Conservation (phyloP, 305 asterid genomes). For the Fraxinus ornus region DNA sequence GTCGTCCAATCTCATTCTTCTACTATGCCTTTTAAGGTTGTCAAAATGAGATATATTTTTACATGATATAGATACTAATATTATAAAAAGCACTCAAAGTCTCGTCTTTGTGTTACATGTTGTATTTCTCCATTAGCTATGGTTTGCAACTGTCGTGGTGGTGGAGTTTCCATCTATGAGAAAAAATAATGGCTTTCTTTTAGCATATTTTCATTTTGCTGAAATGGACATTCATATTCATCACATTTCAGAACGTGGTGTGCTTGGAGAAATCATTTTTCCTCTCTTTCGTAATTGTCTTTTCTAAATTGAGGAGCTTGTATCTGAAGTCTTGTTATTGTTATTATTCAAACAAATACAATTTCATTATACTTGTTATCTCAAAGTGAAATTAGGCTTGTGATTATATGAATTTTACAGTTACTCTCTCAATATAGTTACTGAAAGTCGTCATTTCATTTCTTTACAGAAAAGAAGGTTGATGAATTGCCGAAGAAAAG, state of each 20-base stretch:
- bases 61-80: too few relatives aligned
- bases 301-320: background rate
- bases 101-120: background rate
- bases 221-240: background rate
- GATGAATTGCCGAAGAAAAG: constrained; percentile 39
- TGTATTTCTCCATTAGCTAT: background rate
- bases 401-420: background rate
- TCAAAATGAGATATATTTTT: background rate
- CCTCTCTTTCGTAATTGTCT: background rate
- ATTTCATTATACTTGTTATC: background rate
- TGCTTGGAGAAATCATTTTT: background rate
- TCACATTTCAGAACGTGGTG: background rate
- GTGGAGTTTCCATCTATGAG: background rate
- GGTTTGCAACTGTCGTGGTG: background rate
- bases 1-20: background rate
- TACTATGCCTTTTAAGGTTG: background rate
- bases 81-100: background rate
- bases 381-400: background rate
- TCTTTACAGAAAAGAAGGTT: constrained; percentile 45
- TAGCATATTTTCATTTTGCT: background rate
- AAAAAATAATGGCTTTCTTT: background rate
- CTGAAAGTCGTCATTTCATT: constrained; percentile 18
- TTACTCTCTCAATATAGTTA: background rate
- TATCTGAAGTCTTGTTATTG: too few relatives aligned
- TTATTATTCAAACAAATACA: background rate